A percentile compares a stretch with the other conserved stretches of the same genome.
phyloP scores from a whole-genome alignment of 495 filamentous ascomycete species.

The Cladorrhinum samala region DNA sequence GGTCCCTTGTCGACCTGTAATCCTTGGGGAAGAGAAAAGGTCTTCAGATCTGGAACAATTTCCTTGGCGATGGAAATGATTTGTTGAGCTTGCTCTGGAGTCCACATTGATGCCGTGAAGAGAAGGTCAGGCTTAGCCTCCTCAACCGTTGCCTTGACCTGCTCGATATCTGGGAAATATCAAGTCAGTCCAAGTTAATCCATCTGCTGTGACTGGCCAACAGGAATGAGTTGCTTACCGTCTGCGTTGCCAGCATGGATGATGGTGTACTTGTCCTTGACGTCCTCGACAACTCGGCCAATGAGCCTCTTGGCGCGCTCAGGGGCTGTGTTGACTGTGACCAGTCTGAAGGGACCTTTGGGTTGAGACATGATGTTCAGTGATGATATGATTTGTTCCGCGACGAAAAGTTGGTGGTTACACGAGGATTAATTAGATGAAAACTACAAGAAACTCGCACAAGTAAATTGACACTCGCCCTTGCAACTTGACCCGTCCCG shows the following conservation, averaged over 20 bases:
- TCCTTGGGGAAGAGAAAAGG: constrained; percentile 57
- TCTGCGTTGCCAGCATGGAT: constrained; percentile 53
- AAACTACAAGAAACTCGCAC: no score
- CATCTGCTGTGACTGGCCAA: no score
- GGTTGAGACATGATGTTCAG: constrained; percentile 12
- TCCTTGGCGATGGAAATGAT: constrained; percentile 52
- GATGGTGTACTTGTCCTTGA: constrained; percentile 57
- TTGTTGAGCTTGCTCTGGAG: constrained; percentile 47
- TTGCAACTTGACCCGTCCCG: no score
- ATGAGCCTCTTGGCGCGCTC: constrained; percentile 58
- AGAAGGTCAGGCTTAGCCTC: constrained; percentile 20
- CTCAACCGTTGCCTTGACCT: constrained; percentile 19
- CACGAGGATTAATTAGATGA: no score
- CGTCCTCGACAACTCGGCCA: constrained; percentile 50
- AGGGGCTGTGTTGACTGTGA: constrained; percentile 64
- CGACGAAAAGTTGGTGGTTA: no score
- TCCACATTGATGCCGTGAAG: constrained; percentile 67
- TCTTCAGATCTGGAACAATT: constrained; percentile 40
- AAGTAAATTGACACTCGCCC: no score
- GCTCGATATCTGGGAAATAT: constrained; percentile 21
- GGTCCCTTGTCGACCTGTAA: constrained; percentile 59
- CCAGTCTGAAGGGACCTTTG: constrained; percentile 53
- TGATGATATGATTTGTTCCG: no score
- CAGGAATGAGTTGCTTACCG: constrained; percentile 40
- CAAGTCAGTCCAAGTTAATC: not conserved